Evolutionary conservation across 2,329 filamentous ascomycete genomes (phyloP), one percentile per base, ranked within the genome.

Genomic region (Penicillium palitans): DNA sequence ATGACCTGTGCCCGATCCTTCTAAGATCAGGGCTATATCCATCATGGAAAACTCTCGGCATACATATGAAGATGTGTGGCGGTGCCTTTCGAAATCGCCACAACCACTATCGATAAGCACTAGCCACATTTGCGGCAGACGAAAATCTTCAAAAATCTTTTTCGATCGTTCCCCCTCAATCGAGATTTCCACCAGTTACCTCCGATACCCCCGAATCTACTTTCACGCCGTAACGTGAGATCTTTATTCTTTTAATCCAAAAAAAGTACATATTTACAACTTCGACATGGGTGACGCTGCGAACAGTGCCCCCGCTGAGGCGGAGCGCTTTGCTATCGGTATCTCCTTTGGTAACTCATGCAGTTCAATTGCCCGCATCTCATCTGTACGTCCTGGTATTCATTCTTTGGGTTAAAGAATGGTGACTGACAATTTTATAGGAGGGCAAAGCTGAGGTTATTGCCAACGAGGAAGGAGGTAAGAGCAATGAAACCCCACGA

Each of bases 341-440:
- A 92, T 99, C 74, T 90, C 93, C 67, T 97, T 98, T 83, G 95
- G 95, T 80, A 99, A 98, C 83, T 93, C 92, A 62, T 96, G 96
- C 87, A 96, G 91, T 81, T 97, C 92, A 61, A 97, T 99, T 79
- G 93, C 93, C 70, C 92, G 88, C 76, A 96, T 93, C 47, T 85
- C 88, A 62, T 78, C 78, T 62, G 83, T 85, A 77, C 64, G 81
- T 70, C 48, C 29, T 35, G 52, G 24, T 46, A 39, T 19, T 19
- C 17, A 50, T 40, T 21, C 5, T n/a, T 40, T 35, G 15, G 12
- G 13, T 19, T 27, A 17, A 40, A 46, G 9, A 29, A 59, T 33
- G 27, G 19, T 55, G 19, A 49, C 54, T 63, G 54, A 70, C 45
- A 42, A 25, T 12, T 21, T 39, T 63, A 61, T 63, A 85, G 83